Base-by-base conservation (phyloP, 495 filamentous ascomycete genomes). In the Hyaloscypha variabilis region DNA sequence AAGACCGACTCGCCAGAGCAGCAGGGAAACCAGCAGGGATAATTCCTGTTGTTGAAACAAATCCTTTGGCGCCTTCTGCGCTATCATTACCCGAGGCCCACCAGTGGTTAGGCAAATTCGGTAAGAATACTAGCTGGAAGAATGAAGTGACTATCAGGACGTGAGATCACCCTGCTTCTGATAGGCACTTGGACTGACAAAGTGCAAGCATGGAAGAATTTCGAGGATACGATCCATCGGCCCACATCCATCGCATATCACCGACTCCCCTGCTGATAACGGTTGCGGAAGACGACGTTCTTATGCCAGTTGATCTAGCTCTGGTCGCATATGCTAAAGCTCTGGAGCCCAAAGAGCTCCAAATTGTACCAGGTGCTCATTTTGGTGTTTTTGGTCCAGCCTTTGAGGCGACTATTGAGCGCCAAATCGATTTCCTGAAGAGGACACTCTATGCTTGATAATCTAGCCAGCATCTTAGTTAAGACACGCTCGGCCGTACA, bases 191-290 rank as follows among this genome's bases (percentile, higher is more conserved):
- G 8, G 39, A 14, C 39, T 42, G 39, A 42, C 39, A 42, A 6
- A 3, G 39, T 42, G 39, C 13, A 42, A 42, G 39, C 39, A 69
- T 68, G 54, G 60, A 67, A n/a, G 14, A 66, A 62, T 65, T 75
- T 61, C 70, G 74, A 46, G 66, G 14, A 24, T 72, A 75, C 65
- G 68, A 77, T 49, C 65, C 67, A 17, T 71, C 66, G 31, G 56
- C 5, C 24, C 56, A 64, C 28, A 69, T 77, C 39, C 70, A 76
- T 56, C 75, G 67, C 52, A 75, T 78, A 42, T 69, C 74, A 19
- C 77, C 77, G 6, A 77, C 72, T 25, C 76, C 75, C 2, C 63
- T 78, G 30, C 60, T 77, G n/a, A 74, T 78, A 68, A 68, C 69
- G 19, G 62, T 77, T 31, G 70, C 71, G n/a, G 63, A 70, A 17